Evolutionary conservation across 1,284 basidiomycete species (phyloP).

Genomic region (Malassezia yamatoensis): DNA sequence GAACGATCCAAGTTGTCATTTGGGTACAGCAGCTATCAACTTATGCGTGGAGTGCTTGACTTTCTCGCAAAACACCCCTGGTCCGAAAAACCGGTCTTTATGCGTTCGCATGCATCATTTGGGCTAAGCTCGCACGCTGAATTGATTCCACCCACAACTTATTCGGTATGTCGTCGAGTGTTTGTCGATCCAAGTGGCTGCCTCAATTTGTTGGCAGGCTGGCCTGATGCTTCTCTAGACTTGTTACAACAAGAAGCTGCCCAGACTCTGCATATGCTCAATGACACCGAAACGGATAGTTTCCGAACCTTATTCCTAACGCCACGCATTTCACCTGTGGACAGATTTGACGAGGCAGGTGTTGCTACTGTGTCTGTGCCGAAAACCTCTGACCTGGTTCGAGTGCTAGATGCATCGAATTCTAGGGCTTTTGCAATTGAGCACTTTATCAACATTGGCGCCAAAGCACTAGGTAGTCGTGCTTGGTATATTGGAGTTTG

Average conservation of each 20-base stretch:
- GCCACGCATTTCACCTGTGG: constrained; percentile 31
- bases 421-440: constrained; percentile 1
- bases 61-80: constrained; percentile 65
- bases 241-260: constrained; percentile 53
- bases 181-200: constrained; percentile 72
- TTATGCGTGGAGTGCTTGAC: constrained; percentile 70
- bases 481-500: constrained; percentile 2
- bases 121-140: constrained; percentile 25
- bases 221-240: constrained; percentile 55
- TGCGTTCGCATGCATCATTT: constrained; percentile 50
- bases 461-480: constrained; percentile 7
- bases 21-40: constrained; percentile 73
- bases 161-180: constrained; percentile 49
- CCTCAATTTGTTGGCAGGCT: constrained; percentile 60
- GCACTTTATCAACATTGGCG: neutral
- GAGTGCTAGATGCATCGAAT: constrained; percentile 7
- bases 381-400: neutral
- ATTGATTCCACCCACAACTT: constrained; percentile 46
- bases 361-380: constrained; percentile 19
- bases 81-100: constrained; percentile 57
- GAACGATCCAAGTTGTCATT: constrained; percentile 53
- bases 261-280: constrained; percentile 37
- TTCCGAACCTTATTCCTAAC: constrained; percentile 66
- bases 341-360: constrained; percentile 48
- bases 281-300: constrained; percentile 53